phyloP scores from a whole-genome alignment of 352 stramenopile genomes.

The Phytophthora fragariaefolia region DNA sequence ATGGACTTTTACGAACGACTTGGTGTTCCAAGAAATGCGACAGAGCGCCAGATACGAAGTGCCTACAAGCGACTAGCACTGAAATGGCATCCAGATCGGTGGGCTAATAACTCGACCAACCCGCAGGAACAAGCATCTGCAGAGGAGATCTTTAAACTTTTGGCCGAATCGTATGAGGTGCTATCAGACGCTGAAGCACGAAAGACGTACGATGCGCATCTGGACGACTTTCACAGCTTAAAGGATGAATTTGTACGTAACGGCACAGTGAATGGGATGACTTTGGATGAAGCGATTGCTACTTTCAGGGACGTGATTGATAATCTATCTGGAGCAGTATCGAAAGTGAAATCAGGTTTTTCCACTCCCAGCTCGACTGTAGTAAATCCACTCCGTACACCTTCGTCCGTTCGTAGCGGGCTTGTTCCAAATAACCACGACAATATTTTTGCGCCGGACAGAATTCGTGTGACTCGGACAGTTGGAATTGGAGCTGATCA shows the following conservation, averaged over 20 bases:
- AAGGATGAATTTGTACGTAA: conserved; percentile 81
- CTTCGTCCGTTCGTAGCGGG: conserved; percentile 40
- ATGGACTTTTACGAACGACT: conserved; percentile 90
- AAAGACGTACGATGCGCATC: conserved; percentile 67
- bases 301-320: conserved; percentile 85
- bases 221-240: conserved; percentile 54
- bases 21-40: conserved; percentile 71
- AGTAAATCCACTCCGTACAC: conserved; percentile 52
- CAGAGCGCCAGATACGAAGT: conserved; percentile 64
- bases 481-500: conserved; percentile 66
- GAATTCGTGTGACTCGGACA: conserved; percentile 71
- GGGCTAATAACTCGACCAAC: conserved; percentile 51
- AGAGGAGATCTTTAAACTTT: conserved; percentile 83
- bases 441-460: conserved; percentile 79
- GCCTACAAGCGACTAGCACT: conserved; percentile 80
- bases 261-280: conserved; percentile 85
- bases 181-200: conserved; percentile 69
- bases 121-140: conserved; percentile 69
- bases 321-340: conserved; percentile 58
- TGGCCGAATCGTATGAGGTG: conserved; percentile 87
- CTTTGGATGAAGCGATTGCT: conserved; percentile 81
- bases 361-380: conserved; percentile 76
- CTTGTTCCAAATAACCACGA: conserved; percentile 84
- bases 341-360: conserved; percentile 68
- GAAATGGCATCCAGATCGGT: conserved; percentile 90